Percentiles rank a stretch among this genome's conserved stretches.
These are phyloP conservation scores for Hyaloscypha hepaticicola DNA, from an alignment of 495 filamentous ascomycete species.

Conservation along the genomic window DNA sequence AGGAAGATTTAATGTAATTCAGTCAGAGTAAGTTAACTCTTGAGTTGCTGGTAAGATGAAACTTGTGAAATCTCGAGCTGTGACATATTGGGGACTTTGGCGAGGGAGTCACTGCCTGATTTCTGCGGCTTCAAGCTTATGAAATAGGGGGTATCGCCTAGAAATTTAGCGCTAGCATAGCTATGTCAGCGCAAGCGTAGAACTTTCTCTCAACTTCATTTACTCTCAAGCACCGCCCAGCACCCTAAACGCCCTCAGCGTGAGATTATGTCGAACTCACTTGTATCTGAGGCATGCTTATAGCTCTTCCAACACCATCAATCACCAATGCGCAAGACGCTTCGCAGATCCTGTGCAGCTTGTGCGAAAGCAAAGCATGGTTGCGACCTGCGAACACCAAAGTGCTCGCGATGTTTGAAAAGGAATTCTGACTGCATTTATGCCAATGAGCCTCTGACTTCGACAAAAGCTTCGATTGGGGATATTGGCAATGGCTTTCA, in stretches of 20 bases:
- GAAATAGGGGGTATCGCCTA: too few species aligned
- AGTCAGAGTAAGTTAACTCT: too few species aligned
- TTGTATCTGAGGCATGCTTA: background rate
- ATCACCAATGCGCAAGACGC: constrained; percentile 42
- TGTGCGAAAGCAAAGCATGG: constrained; percentile 50
- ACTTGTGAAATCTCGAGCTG: too few species aligned
- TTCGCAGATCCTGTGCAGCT: constrained; percentile 49
- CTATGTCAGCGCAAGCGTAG: background rate
- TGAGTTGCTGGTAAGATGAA: too few species aligned
- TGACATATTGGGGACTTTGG: too few species aligned
- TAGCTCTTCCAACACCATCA: background rate
- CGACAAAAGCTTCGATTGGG: background rate
- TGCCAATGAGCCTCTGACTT: constrained; percentile 46
- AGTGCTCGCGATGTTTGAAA: constrained; percentile 50
- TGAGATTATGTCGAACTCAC: background rate
- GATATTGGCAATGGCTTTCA: background rate
- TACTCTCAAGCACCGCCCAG: background rate
- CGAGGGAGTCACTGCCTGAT: too few species aligned
- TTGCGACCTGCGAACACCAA: constrained; percentile 48
- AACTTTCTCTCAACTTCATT: background rate
- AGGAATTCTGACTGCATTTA: constrained; percentile 44
- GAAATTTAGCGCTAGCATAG: too few species aligned
- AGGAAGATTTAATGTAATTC: too few species aligned
- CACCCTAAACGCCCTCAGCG: background rate
- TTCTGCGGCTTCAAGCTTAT: too few species aligned